Evolutionary conservation across 371 early-diverging fungal species (phyloP), one percentile per base, ranked within the genome.

Genomic region (Apophysomyces elegans): DNA sequence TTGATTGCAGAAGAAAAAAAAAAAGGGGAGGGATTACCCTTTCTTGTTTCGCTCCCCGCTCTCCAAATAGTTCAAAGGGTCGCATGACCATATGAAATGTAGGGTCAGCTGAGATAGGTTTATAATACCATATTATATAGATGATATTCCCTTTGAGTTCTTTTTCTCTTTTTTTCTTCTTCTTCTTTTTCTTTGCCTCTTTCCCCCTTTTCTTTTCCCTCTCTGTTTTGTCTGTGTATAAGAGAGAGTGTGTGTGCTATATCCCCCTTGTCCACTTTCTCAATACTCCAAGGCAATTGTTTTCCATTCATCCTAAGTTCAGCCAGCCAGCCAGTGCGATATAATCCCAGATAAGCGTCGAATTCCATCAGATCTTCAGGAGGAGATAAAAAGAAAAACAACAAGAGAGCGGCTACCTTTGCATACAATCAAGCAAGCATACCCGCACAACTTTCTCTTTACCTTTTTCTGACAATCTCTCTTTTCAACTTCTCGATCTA

Each of bases 181-280:
- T 50, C 36, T 57, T 56, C 18, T 64, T 64, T 7, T 57, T 38
- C 37, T 63, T 35, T 26, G 32, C 58, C 21, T 37, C 21, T 65
- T 59, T 65, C 37, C 21, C 54, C 21, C 54, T 0, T 7, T 50
- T 50, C 54, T 50, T 21, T 50, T 21, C 3, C 32, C 32, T 26
- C 32, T 26, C 32, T 26, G 32, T 26, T 26, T 26, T 26, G 32
- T 26, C 2, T 26, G 32, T 26, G 32, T 26, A 26, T 26, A 26
- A 26, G 32, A 26, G n/a, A 7, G n/a, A 16, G 26, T 18, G 21
- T 21, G 21, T 45, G 16, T 45, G 13, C 6, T 45, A n/a, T 12
- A 2, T 4, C 14, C 13, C n/a, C 0, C 16, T n/a, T 47, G 47
- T n/a, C n/a, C 18, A 47, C 47, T 47, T 47, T 47, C 47, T 47